Evolutionary conservation across 2,329 filamentous ascomycete genomes (phyloP).

Genomic region (Fusarium decemcellulare): DNA sequence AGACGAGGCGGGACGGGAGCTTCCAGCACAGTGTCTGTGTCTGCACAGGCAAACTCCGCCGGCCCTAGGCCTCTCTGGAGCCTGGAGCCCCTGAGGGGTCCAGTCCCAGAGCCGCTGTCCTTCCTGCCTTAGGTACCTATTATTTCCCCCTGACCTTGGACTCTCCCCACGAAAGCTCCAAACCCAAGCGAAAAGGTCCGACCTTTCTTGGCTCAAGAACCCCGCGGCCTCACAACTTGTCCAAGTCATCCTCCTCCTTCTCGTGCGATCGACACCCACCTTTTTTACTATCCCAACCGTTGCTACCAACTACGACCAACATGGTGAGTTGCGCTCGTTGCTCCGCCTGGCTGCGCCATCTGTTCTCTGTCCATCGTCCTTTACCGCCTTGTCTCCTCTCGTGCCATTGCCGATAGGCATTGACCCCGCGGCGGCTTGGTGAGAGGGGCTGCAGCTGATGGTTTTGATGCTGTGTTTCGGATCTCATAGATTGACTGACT

Average conservation of each 20-base stretch:
- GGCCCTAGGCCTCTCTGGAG: neutral
- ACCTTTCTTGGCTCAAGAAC: conserved; percentile 47
- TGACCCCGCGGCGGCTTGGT: conserved; percentile 44
- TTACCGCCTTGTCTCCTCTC: conserved; percentile 21
- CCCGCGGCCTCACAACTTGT: conserved; percentile 49
- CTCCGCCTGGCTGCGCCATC: conserved; percentile 11
- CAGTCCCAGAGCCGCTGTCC: conserved; percentile 1
- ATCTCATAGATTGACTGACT: conserved; percentile 45
- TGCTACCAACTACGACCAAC: conserved; percentile 40
- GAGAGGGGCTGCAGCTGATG: conserved; percentile 48
- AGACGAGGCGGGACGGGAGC: conserved; percentile 16
- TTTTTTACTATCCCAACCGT: conserved; percentile 35
- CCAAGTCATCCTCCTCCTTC: conserved; percentile 48
- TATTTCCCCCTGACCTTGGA: conserved; percentile 36
- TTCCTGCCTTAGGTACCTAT: conserved; percentile 43
- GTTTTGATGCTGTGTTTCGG: conserved; percentile 33
- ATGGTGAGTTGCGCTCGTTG: conserved; percentile 47
- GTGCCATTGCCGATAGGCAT: conserved; percentile 32
- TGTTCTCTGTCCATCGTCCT: conserved; percentile 10
- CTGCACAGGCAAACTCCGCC: neutral
- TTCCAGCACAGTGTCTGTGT: conserved; percentile 38
- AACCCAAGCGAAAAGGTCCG: conserved; percentile 47
- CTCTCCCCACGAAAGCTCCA: conserved; percentile 48
- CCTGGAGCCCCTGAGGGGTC: neutral
- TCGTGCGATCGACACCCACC: conserved; percentile 45